Evolutionary conservation across 768 basidiomycete genomes (phyloP).

Genomic region (Mycena kentingensis): DNA sequence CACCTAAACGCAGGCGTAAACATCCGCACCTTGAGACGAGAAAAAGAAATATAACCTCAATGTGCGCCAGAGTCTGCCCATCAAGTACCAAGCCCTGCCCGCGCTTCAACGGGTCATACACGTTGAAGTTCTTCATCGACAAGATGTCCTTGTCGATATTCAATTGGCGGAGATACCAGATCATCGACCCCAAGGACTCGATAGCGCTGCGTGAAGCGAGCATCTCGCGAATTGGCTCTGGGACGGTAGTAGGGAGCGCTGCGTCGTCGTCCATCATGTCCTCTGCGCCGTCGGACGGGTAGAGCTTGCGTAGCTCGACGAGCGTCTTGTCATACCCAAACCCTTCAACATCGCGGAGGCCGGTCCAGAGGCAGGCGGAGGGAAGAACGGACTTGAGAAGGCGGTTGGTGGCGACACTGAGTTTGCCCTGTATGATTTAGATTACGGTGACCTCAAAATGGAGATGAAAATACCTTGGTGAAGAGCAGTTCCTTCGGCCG

Average conservation of each 20-base stretch:
- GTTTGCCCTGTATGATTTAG: constrained; percentile 61
- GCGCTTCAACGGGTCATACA: constrained; percentile 92
- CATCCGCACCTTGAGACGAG: neutral
- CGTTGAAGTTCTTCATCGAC: constrained; percentile 95
- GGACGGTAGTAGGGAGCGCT: constrained; percentile 50
- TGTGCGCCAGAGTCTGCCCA: constrained; percentile 92
- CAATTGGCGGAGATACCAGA: constrained; percentile 91
- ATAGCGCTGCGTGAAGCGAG: constrained; percentile 65
- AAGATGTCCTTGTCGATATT: constrained; percentile 96
- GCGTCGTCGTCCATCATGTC: constrained; percentile 46
- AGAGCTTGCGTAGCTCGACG: constrained; percentile 66
- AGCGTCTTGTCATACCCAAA: constrained; percentile 73
- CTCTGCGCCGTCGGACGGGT: constrained; percentile 48
- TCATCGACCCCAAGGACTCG: constrained; percentile 87
- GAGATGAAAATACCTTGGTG: constrained; percentile 62
- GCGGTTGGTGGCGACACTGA: constrained; percentile 81
- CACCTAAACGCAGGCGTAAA: constrained; percentile 46
- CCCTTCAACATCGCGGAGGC: constrained; percentile 81
- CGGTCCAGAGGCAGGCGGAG: constrained; percentile 84
- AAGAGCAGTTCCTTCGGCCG: constrained; percentile 90
- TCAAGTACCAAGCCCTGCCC: constrained; percentile 88
- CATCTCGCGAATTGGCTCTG: constrained; percentile 77
- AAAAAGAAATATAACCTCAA: constrained; percentile 63
- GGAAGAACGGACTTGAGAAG: constrained; percentile 82
- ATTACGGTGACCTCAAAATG: neutral